phyloP scores from a whole-genome alignment of 192 early-diverging fungal species.

The Coemansia interrupta region DNA sequence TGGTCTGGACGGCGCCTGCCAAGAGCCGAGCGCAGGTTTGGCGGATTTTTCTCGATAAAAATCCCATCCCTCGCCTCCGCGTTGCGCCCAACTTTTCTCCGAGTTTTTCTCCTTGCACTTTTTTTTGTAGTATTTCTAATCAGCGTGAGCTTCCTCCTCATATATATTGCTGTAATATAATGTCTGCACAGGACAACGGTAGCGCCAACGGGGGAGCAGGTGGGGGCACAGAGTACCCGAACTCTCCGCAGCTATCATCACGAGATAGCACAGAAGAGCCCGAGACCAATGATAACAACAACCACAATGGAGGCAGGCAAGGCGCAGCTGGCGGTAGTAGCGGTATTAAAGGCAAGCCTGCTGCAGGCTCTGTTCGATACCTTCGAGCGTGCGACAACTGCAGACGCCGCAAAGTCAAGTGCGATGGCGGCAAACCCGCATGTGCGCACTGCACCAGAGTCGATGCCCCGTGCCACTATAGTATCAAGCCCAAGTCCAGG shows the following conservation, averaged over 20 bases:
- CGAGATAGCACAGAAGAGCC: slow-evolving; percentile 33
- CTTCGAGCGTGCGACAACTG: slow-evolving; percentile 54
- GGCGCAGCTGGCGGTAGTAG: background rate
- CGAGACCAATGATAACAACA: slow-evolving; percentile 1
- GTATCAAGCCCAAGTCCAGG: slow-evolving; percentile 52
- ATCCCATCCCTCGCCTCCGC: no score
- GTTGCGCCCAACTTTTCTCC: no score
- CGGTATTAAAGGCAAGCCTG: background rate
- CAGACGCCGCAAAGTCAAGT: slow-evolving; percentile 51
- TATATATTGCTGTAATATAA: no score
- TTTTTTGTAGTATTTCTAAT: no score
- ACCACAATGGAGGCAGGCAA: background rate
- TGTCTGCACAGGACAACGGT: no score
- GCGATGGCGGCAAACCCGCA: slow-evolving; percentile 43
- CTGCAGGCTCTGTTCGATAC: slow-evolving; percentile 14
- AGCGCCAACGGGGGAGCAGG: no score
- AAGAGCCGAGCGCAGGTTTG: no score
- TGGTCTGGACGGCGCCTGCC: no score
- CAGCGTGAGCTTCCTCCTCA: no score
- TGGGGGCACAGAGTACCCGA: no score
- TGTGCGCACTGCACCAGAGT: slow-evolving; percentile 45
- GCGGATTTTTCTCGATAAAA: no score
- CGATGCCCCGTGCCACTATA: slow-evolving; percentile 48
- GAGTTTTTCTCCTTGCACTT: no score
- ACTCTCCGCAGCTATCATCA: slow-evolving; percentile 13